These are phyloP conservation scores for Drosera capensis DNA, from an alignment of 148 eudicot species.

Conservation along the genomic window DNA sequence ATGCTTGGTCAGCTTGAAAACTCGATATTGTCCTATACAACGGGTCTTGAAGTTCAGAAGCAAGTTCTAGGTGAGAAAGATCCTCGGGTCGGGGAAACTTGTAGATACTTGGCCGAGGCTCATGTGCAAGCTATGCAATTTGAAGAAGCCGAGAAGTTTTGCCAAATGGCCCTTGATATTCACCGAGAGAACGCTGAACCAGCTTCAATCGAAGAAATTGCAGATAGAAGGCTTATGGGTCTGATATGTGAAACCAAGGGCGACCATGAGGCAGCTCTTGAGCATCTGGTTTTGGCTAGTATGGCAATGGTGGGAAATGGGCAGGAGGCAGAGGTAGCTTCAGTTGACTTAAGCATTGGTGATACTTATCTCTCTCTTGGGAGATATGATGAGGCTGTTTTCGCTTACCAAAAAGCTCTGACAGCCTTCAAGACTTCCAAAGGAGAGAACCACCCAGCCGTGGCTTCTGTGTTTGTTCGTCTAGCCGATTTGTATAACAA, in stretches of 20 bases:
- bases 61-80: constrained; percentile 75
- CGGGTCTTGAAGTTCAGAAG: constrained; percentile 80
- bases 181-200: constrained; percentile 88
- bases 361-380: constrained; percentile 65
- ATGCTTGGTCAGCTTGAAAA: constrained; percentile 85
- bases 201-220: constrained; percentile 94
- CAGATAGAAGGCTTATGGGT: constrained; percentile 96
- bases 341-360: constrained; percentile 89
- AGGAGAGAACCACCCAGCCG: constrained; percentile 96
- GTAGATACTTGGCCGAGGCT: constrained; percentile 97
- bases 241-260: constrained; percentile 94
- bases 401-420: constrained; percentile 91
- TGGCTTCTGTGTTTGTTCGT: constrained; percentile 81
- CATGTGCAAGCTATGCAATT: constrained; percentile 97
- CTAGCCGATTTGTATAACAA: constrained; percentile 87
- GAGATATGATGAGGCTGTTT: constrained; percentile 83
- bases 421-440: constrained; percentile 88
- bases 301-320: constrained; percentile 99
- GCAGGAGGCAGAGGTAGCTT: constrained; percentile 90
- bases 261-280: constrained; percentile 79
- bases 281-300: constrained; percentile 94
- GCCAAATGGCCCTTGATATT: constrained; percentile 82
- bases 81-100: constrained; percentile 95
- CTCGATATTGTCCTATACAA: constrained; percentile 60
- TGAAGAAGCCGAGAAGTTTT: constrained; percentile 77